Base-by-base conservation (phyloP, 2,329 filamentous ascomycete species). In the Penicillium sclerotigenum region DNA sequence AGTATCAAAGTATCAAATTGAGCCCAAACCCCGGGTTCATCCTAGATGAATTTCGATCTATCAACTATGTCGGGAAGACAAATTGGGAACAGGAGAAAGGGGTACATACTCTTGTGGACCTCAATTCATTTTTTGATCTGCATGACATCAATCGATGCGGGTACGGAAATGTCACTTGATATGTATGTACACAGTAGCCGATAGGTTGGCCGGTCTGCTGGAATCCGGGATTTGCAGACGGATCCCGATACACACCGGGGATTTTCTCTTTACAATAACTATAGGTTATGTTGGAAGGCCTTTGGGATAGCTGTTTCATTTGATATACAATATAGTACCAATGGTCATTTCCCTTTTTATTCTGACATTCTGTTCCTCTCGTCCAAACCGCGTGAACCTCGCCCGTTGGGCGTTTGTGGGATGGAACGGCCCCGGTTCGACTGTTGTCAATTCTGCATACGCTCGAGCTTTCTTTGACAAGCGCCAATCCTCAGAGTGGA, bases 401-500 rank as follows among this genome's bases (percentile, higher is more conserved):
- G 13, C 38, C 56, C 47, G 48, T 55, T 52, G 10, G 10, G 52
- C 28, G 42, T 43, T 36, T 56, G 40, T 54, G 46, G 47, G 54
- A 52, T 59, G 52, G 40, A 48, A 54, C 50, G 28, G 38, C 40
- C 40, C 52, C 47, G 41, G 34, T 49, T 50, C 38, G 20, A 47
- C 33, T 47, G 58, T 46, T 56, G 57, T 54, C 59, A 58, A 41
- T 13, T 41, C 41, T 40, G 47, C 51, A 46, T 49, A 22, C 31
- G 43, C 31, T 45, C 22, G 31, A 34, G 29, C 43, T 29, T 10
- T 14, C 34, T 43, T 36, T 41, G 29, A 34, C 41, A 46, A 14
- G 29, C 6, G 29, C 42, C 36, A 37, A 20, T 28, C 20, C 40
- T 42, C 26, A n/a, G 20, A 31, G 41, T 31, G n/a, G 22, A 38